These are phyloP conservation scores for Microcyclospora pomicola DNA, from an alignment of 2,329 filamentous ascomycete genomes.

Conservation along the genomic window DNA sequence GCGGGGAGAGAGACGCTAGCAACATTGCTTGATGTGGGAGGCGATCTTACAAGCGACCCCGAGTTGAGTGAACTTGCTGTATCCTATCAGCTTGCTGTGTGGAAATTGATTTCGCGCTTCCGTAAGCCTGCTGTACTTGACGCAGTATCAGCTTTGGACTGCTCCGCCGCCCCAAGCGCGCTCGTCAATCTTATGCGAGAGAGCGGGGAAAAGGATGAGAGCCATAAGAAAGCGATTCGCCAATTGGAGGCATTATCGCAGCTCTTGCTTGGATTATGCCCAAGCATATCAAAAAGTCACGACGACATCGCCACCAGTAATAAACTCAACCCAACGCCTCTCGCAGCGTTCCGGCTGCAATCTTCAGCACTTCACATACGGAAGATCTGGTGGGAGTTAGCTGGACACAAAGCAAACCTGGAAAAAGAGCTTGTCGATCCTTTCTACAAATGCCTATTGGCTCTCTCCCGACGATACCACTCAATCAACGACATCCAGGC, in stretches of 20 bases:
- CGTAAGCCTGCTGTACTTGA: slow-evolving; percentile 49
- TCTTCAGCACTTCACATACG: slow-evolving; percentile 47
- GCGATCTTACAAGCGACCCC: slow-evolving; percentile 25
- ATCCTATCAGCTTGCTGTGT: slow-evolving; percentile 48
- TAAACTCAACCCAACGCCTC: slow-evolving; percentile 42
- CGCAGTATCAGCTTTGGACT: slow-evolving; percentile 41
- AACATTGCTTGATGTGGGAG: slow-evolving; percentile 48
- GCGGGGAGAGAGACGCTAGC: slow-evolving; percentile 36
- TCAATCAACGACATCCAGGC: slow-evolving; percentile 1
- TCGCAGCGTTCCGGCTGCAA: slow-evolving; percentile 49
- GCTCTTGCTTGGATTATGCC: slow-evolving; percentile 49
- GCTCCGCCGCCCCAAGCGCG: slow-evolving; percentile 40
- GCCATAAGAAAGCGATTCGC: slow-evolving; percentile 42
- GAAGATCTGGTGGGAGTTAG: slow-evolving; percentile 52
- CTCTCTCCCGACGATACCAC: slow-evolving; percentile 31
- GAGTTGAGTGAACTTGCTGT: slow-evolving; percentile 41
- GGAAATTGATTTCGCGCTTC: slow-evolving; percentile 48
- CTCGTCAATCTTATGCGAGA: slow-evolving; percentile 44
- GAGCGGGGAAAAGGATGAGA: slow-evolving; percentile 34
- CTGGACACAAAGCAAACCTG: slow-evolving; percentile 44
- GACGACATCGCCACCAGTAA: slow-evolving; percentile 43
- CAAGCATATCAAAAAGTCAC: slow-evolving; percentile 50
- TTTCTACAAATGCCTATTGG: slow-evolving; percentile 47
- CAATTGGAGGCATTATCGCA: slow-evolving; percentile 56
- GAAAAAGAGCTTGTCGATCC: slow-evolving; percentile 54